Percentiles rank a stretch among this genome's conserved stretches.
These are phyloP conservation scores for Solioccasus polychromus DNA, from an alignment of 768 basidiomycete species.

Conservation along the genomic window DNA sequence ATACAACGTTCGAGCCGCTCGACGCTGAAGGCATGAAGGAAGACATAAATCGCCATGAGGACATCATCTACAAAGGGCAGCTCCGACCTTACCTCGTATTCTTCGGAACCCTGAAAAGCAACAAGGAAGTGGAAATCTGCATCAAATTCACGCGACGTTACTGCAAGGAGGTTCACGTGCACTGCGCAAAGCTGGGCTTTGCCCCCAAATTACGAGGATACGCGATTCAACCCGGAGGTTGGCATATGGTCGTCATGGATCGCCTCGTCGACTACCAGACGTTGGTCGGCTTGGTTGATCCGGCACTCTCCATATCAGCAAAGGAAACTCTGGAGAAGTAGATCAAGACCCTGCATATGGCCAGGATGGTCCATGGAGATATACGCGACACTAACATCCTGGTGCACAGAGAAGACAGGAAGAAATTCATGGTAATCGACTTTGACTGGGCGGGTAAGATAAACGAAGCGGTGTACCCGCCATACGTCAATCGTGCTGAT, in stretches of 20 bases:
- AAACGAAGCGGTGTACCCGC: conserved; percentile 22
- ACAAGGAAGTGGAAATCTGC: conserved; percentile 17
- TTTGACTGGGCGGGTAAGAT: conserved; percentile 30
- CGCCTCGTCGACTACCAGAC: not conserved
- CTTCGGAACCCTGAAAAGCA: conserved; percentile 9
- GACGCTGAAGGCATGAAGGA: conserved; percentile 5
- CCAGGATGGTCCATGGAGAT: conserved; percentile 23
- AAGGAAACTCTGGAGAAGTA: not conserved
- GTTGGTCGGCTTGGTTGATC: conserved; percentile 9
- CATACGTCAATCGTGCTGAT: not conserved
- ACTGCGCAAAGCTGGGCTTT: conserved; percentile 16
- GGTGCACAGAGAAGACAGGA: not conserved
- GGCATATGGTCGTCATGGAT: conserved; percentile 36
- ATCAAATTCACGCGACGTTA: conserved; percentile 30
- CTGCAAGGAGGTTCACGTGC: conserved; percentile 26
- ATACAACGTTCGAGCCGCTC: conserved; percentile 10
- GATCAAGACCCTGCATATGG: too few relatives aligned
- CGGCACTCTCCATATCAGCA: not conserved
- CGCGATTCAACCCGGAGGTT: conserved; percentile 27
- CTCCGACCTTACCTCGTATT: conserved; percentile 2
- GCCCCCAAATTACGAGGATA: conserved; percentile 28
- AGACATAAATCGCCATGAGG: too few relatives aligned
- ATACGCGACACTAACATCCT: conserved; percentile 23
- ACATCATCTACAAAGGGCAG: conserved; percentile 17
- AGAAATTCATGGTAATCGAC: conserved; percentile 21